Conservation (phyloP, 208 protist species). For the Crithidia fasciculata region DNA sequence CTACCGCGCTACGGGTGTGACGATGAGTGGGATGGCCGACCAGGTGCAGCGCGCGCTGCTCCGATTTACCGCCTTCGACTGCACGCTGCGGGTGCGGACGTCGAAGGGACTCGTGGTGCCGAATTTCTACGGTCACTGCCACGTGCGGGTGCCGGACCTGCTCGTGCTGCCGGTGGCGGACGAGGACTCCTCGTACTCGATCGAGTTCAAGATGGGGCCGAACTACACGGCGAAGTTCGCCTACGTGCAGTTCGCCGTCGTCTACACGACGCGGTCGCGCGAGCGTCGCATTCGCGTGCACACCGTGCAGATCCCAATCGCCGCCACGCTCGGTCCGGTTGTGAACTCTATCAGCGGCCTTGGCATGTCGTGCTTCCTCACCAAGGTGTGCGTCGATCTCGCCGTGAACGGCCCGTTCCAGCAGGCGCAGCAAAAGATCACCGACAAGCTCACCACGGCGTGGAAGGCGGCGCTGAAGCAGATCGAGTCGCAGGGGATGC, state of each 20-base stretch:
- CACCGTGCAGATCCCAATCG: constrained; percentile 75
- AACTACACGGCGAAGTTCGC: constrained; percentile 70
- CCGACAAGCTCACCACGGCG: constrained; percentile 54
- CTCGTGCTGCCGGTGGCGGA: constrained; percentile 94
- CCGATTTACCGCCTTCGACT: constrained; percentile 94
- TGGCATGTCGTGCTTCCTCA: constrained; percentile 70
- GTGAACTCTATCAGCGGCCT: constrained; percentile 81
- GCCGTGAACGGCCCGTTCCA: constrained; percentile 58
- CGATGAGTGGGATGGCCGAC: constrained; percentile 62
- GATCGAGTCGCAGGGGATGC: constrained; percentile 52
- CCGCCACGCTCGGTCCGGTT: constrained; percentile 41
- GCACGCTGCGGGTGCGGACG: constrained; percentile 95
- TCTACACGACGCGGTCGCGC: constrained; percentile 79
- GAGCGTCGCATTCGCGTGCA: constrained; percentile 89
- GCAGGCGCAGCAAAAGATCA: constrained; percentile 69
- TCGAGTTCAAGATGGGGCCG: constrained; percentile 70
- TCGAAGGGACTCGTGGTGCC: constrained; percentile 83
- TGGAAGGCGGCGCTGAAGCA: constrained; percentile 52
- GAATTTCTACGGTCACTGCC: constrained; percentile 96
- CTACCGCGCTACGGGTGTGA: constrained; percentile 59
- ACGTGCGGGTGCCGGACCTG: constrained; percentile 95
- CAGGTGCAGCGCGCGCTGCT: constrained; percentile 83
- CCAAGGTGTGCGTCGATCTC: constrained; percentile 76
- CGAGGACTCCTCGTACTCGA: constrained; percentile 88
- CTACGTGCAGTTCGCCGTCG: constrained; percentile 84